Evolutionary conservation across 2,329 filamentous ascomycete species (phyloP).

Genomic region (Aspergillus proliferans): DNA sequence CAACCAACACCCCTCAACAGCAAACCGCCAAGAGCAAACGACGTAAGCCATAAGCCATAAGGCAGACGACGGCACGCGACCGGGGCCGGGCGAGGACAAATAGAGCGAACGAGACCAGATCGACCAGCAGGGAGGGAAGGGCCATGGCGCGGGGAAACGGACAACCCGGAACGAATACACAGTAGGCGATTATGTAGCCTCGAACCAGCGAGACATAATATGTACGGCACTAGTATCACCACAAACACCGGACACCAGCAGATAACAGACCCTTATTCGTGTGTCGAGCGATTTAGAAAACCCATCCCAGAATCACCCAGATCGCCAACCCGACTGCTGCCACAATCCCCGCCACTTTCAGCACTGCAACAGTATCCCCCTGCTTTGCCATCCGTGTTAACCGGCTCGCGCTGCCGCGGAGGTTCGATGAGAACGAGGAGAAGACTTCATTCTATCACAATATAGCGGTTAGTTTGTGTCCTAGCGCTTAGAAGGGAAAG

Average conservation of each 20-base stretch:
- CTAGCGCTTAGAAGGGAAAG: neutral
- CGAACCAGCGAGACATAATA: slow-evolving; percentile 9
- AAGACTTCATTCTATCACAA: slow-evolving; percentile 74
- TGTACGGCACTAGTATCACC: neutral
- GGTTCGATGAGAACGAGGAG: slow-evolving; percentile 71
- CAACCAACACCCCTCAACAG: too few relatives aligned
- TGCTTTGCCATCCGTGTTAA: slow-evolving; percentile 84
- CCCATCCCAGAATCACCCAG: slow-evolving; percentile 64
- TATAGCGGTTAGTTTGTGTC: neutral
- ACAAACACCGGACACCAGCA: neutral
- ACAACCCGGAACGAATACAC: too few relatives aligned
- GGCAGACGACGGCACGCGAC: too few relatives aligned
- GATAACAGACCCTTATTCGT: neutral
- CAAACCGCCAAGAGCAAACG: too few relatives aligned
- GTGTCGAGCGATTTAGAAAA: slow-evolving; percentile 41
- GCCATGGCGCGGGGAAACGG: too few relatives aligned
- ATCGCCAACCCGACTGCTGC: slow-evolving; percentile 65
- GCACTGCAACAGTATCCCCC: slow-evolving; percentile 83
- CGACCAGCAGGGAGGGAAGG: too few relatives aligned
- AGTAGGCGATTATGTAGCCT: neutral
- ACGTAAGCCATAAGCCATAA: too few relatives aligned
- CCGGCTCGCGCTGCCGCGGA: slow-evolving; percentile 77
- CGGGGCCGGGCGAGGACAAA: too few relatives aligned
- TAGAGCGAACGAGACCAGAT: too few relatives aligned
- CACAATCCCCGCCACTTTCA: slow-evolving; percentile 82